These are phyloP conservation scores for Populus nigra DNA, from an alignment of 345 rosid species.

Conservation along the genomic window DNA sequence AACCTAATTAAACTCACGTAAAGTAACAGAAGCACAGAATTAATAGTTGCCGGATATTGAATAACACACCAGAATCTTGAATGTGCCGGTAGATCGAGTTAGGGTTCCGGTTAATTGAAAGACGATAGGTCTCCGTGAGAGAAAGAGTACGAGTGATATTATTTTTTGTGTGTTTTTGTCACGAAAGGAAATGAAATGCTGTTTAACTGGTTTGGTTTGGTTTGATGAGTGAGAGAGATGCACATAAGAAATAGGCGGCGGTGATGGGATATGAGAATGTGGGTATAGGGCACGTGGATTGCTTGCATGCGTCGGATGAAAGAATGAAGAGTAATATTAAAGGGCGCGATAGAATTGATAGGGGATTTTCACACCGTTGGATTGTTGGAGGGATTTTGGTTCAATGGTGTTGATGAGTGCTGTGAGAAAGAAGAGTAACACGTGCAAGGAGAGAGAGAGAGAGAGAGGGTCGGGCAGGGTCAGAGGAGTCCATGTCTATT, in stretches of 20 bases:
- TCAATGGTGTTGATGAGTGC: neutral
- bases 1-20: constrained; percentile 3
- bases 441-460: constrained; percentile 13
- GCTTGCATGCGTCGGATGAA: constrained; percentile 1
- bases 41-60: constrained; percentile 1
- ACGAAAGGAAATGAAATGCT: neutral
- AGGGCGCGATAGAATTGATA: neutral
- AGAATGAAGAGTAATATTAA: neutral
- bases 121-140: neutral
- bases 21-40: constrained; percentile 6
- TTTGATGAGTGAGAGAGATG: neutral
- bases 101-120: constrained; percentile 73
- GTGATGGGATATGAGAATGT: constrained; percentile 30
- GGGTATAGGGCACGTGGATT: constrained; percentile 32
- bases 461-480: neutral
- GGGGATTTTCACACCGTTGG: neutral
- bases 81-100: constrained; percentile 47
- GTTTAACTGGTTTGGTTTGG: neutral
- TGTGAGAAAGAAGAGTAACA: constrained; percentile 5
- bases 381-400: neutral
- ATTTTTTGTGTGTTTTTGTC: neutral
- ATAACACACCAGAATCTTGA: constrained; percentile 50
- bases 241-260: constrained; percentile 14
- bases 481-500: constrained; percentile 5
- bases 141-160: neutral